Base-by-base conservation (phyloP, 2,329 filamentous ascomycete genomes). In the Dichotomopilus funicola region DNA sequence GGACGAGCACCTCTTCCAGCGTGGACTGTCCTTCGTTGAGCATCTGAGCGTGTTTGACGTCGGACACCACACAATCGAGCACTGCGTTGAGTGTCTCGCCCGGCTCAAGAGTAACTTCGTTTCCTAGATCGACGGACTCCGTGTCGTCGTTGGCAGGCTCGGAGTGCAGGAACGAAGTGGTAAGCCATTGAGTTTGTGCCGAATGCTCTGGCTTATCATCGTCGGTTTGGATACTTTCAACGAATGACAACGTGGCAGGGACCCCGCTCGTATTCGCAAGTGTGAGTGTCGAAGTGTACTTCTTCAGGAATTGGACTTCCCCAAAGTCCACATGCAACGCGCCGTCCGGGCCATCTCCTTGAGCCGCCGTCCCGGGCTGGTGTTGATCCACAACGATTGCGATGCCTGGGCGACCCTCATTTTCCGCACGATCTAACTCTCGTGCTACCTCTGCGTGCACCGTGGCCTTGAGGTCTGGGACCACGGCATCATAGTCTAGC, bases 221-320 rank as follows among this genome's bases (percentile, higher is more conserved):
- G 1, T 75, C 72, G 1, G 77, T 74, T 0, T 74, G 73, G 2
- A 88, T 86, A 59, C 85, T 85, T 56, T 90, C 86, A 1, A 91
- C 82, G 67, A 99, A 95, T 1, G 79, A 81, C 65, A 96, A 87
- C 0, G 78, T 88, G 0, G 94, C 91, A 2, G 85, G 71, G 0
- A 95, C 89, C 34, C 89, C 80, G 2, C 94, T 87, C 0, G 94
- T 99, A 64, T 99, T 99, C 33, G 94, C 94, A 54, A 99, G 82
- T 0, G 91, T 97, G 44, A 97, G 69, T 3, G 78, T 81, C 4
- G 86, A 80, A 7, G 76, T 78, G 62, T 87, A 82, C 6, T 77
- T 80, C 57, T 86, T 80, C 41, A 86, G 76, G 64, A 87, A 95
- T 2, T 79, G 75, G 1, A 96, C 75, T 3, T 85, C 75, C 0